phyloP scores from a whole-genome alignment of 169 alveolate species.

The Perkinsus marinus region DNA sequence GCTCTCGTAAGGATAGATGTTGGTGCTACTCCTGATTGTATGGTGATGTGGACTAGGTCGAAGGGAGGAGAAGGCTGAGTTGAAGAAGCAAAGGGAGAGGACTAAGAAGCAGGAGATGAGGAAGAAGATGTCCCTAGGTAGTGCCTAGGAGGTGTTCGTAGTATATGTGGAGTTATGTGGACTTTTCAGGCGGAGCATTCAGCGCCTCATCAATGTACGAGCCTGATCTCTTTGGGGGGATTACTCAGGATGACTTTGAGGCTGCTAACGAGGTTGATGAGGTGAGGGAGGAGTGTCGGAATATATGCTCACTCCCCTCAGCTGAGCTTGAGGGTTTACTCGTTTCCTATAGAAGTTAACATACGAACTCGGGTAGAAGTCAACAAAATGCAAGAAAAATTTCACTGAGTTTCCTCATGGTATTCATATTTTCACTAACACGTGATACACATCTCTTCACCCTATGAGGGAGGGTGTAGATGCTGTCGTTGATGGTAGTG shows the following conservation, averaged over 20 bases:
- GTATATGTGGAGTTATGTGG: neutral
- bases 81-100: constrained; percentile 6
- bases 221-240: neutral
- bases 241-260: neutral
- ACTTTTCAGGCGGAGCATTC: neutral
- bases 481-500: too few species aligned
- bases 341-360: too few species aligned
- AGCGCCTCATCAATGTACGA: neutral
- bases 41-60: neutral
- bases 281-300: too few species aligned
- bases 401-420: too few species aligned
- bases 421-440: too few species aligned
- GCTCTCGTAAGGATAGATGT: neutral
- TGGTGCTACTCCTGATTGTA: neutral
- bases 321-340: too few species aligned
- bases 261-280: neutral
- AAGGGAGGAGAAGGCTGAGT: neutral
- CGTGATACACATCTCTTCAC: too few species aligned
- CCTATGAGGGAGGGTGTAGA: too few species aligned
- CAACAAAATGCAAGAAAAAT: too few species aligned
- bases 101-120: constrained; percentile 10
- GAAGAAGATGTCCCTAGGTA: constrained; percentile 6
- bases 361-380: too few species aligned
- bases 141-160: neutral
- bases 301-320: too few species aligned